These are phyloP conservation scores for Didymella glomerata DNA, from an alignment of 2,329 filamentous ascomycete genomes.

Conservation along the genomic window DNA sequence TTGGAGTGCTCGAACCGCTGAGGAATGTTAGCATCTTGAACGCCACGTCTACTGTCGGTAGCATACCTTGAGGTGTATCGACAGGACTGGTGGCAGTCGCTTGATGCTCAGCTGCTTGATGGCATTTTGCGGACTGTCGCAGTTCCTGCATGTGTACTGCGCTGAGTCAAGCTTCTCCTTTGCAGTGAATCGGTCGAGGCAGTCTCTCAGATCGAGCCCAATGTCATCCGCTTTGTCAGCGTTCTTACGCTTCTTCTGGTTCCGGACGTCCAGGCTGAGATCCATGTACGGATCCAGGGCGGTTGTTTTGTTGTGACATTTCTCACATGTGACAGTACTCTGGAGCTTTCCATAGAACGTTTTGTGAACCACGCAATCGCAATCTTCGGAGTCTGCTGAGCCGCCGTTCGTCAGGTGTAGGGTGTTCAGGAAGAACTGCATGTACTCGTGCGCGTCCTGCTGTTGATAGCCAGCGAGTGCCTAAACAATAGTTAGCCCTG, in stretches of 20 bases:
- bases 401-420: constrained; percentile 82
- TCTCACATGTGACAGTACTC: constrained; percentile 88
- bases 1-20: constrained; percentile 79
- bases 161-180: constrained; percentile 77
- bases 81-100: constrained; percentile 84
- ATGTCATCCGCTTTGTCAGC: constrained; percentile 40
- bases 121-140: constrained; percentile 77
- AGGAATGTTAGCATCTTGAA: constrained; percentile 28
- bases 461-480: constrained; percentile 83
- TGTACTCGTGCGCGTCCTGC: constrained; percentile 97
- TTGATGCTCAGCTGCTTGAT: constrained; percentile 86
- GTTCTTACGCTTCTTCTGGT: constrained; percentile 70
- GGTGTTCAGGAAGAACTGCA: constrained; percentile 92
- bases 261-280: constrained; percentile 86
- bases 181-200: constrained; percentile 86
- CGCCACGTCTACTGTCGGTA: not conserved
- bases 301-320: constrained; percentile 82
- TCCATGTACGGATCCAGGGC: constrained; percentile 91
- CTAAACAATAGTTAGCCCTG: constrained; percentile 24
- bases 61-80: constrained; percentile 87
- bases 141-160: constrained; percentile 86
- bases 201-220: constrained; percentile 60
- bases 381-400: constrained; percentile 56
- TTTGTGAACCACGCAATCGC: constrained; percentile 91
- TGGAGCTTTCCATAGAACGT: constrained; percentile 93